Percentiles rank a stretch among this genome's conserved stretches.
Conservation (phyloP, 2,329 filamentous ascomycete species). For the Akanthomyces dipterigenus region DNA sequence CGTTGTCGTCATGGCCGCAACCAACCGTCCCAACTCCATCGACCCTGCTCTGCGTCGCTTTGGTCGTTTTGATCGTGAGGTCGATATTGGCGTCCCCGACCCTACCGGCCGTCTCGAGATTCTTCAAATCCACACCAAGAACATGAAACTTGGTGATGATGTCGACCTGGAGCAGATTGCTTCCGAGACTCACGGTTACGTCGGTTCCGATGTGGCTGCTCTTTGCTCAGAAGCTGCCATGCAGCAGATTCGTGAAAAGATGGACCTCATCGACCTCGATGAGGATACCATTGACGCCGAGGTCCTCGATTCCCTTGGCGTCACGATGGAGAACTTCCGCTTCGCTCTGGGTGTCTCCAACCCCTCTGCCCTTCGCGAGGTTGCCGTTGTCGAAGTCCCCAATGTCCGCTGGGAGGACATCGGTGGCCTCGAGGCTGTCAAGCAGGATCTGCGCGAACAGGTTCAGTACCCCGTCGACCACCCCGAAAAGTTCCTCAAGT, state of each 20-base stretch:
- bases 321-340: slow-evolving; percentile 99
- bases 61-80: slow-evolving; percentile 97
- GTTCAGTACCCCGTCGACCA: slow-evolving; percentile 99
- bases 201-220: slow-evolving; percentile 95
- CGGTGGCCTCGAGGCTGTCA: slow-evolving; percentile 95
- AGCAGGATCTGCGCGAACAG: slow-evolving; percentile 98
- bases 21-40: slow-evolving; percentile 97
- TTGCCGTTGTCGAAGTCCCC: slow-evolving; percentile 97
- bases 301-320: slow-evolving; percentile 93
- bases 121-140: slow-evolving; percentile 99
- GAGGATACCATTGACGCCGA: slow-evolving; percentile 99
- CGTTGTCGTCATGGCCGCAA: slow-evolving; percentile 98
- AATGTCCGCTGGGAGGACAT: slow-evolving; percentile 99
- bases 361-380: slow-evolving; percentile 95
- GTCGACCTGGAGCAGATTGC: slow-evolving; percentile 96
- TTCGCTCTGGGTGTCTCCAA: slow-evolving; percentile 97
- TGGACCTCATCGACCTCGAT: slow-evolving; percentile 98
- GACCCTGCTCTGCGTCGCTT: slow-evolving; percentile 96
- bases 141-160: slow-evolving; percentile 98
- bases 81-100: slow-evolving; percentile 96
- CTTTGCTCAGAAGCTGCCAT: slow-evolving; percentile 98
- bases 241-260: slow-evolving; percentile 99
- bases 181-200: slow-evolving; percentile 96
- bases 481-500: slow-evolving; percentile 99
- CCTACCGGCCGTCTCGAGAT: slow-evolving; percentile 98